Evolutionary conservation across 1,139 yeast species (phyloP).

Genomic region (Debaryomyces sp.): DNA sequence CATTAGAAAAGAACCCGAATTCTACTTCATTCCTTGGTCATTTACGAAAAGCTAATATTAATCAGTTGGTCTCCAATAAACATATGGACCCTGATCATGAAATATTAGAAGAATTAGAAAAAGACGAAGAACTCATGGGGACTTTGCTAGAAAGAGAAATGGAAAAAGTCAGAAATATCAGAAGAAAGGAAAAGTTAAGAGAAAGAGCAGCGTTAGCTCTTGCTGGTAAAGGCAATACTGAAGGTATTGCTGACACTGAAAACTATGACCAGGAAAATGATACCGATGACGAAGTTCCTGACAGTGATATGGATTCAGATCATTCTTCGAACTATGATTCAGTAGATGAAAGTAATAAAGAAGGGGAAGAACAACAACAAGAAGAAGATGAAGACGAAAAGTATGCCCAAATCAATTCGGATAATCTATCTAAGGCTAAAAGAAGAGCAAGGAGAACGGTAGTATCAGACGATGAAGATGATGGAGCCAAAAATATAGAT

Average conservation of each 20-base stretch:
- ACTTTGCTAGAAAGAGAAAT: constrained; percentile 65
- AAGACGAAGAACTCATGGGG: constrained; percentile 48
- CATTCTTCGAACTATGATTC: constrained; percentile 23
- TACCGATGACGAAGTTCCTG: constrained; percentile 24
- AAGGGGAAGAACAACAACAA: constrained; percentile 21
- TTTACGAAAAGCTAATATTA: constrained; percentile 38
- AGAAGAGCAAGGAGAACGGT: constrained; percentile 14
- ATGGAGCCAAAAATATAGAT: constrained; percentile 12
- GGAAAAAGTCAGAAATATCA: constrained; percentile 51
- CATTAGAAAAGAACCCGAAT: constrained; percentile 8
- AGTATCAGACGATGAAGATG: constrained; percentile 18
- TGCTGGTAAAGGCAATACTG: constrained; percentile 17
- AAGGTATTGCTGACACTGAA: constrained; percentile 15
- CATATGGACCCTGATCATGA: constrained; percentile 33
- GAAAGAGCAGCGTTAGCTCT: constrained; percentile 42
- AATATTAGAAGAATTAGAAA: constrained; percentile 36
- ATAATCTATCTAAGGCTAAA: constrained; percentile 4
- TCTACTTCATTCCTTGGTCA: constrained; percentile 23
- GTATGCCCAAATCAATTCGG: not conserved
- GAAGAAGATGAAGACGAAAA: constrained; percentile 10
- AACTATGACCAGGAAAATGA: constrained; percentile 21
- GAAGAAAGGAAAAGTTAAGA: constrained; percentile 51
- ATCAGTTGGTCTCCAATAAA: constrained; percentile 34
- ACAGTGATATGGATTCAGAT: constrained; percentile 24
- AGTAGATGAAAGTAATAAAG: constrained; percentile 16